Evolutionary conservation across 768 basidiomycete species (phyloP).

Genomic region (Erythrobasidium yunnanense): DNA sequence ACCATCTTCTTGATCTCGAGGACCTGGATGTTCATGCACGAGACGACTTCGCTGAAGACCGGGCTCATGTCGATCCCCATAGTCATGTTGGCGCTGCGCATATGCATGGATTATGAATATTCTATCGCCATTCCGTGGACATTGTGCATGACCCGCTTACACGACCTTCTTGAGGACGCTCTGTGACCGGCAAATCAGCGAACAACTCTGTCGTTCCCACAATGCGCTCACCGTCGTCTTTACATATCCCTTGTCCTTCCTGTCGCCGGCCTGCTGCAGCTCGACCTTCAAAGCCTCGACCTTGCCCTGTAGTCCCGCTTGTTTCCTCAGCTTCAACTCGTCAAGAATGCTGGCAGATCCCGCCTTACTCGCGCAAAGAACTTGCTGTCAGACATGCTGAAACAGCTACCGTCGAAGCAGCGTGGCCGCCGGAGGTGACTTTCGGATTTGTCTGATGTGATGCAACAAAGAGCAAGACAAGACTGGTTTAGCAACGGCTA

Average conservation of each 20-base stretch:
- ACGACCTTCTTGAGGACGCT: slow-evolving; percentile 9
- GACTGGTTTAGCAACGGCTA: no score
- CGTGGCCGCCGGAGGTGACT: no score
- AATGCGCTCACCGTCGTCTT: slow-evolving; percentile 81
- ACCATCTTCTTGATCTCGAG: slow-evolving; percentile 91
- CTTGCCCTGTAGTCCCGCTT: slow-evolving; percentile 60
- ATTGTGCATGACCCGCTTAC: not conserved
- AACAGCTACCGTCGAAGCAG: no score
- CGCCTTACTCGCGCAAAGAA: slow-evolving; percentile 27
- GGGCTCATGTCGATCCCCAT: slow-evolving; percentile 81
- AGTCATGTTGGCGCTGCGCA: slow-evolving; percentile 70
- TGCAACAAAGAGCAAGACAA: no score
- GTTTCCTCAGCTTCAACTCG: not conserved
- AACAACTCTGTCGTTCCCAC: no score
- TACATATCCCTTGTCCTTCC: slow-evolving; percentile 90
- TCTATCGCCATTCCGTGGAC: not conserved
- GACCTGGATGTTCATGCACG: slow-evolving; percentile 85
- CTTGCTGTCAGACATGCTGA: slow-evolving; percentile 30
- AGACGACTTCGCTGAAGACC: slow-evolving; percentile 86
- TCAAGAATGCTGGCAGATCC: not conserved
- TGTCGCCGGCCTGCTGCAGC: slow-evolving; percentile 55
- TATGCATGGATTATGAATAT: not conserved
- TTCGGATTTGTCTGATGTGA: no score
- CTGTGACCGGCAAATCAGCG: slow-evolving; percentile 45
- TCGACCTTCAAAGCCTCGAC: slow-evolving; percentile 49